phyloP scores from a whole-genome alignment of 1,139 yeast species.

The Geotrichum restrictum region DNA sequence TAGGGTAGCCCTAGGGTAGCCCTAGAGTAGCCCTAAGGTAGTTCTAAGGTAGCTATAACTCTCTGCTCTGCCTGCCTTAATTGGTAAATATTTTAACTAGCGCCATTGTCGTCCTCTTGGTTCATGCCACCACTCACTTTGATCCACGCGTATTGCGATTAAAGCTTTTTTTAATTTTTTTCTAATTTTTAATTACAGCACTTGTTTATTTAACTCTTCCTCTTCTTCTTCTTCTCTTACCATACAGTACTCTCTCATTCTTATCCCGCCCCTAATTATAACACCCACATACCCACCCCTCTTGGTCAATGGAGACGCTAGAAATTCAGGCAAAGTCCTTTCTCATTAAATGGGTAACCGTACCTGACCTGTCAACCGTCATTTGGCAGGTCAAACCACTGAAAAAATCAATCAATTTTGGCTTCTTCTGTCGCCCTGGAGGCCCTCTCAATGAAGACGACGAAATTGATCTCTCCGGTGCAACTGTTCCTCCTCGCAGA shows the following conservation, averaged over 20 bases:
- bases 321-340: constrained; percentile 88
- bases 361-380: constrained; percentile 60
- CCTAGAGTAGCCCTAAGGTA: no score
- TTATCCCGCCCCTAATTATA: no score
- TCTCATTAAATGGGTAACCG: constrained; percentile 84
- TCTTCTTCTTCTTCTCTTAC: no score
- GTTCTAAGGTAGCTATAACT: no score
- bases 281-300: no score
- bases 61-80: background rate
- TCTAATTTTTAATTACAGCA: no score
- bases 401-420: constrained; percentile 73
- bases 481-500: constrained; percentile 6
- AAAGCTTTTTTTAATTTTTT: background rate
- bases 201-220: no score
- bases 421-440: constrained; percentile 43
- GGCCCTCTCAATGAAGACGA: constrained; percentile 2
- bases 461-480: background rate
- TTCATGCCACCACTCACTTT: no score
- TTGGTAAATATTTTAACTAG: background rate
- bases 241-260: no score
- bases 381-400: constrained; percentile 81
- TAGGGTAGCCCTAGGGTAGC: no score
- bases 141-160: background rate
- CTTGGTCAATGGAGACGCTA: constrained; percentile 63
- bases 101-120: background rate